Percentiles rank a stretch among this genome's conserved stretches.
These are phyloP conservation scores for Hansenula anomala DNA, from an alignment of 1,139 yeast species.

Conservation along the genomic window DNA sequence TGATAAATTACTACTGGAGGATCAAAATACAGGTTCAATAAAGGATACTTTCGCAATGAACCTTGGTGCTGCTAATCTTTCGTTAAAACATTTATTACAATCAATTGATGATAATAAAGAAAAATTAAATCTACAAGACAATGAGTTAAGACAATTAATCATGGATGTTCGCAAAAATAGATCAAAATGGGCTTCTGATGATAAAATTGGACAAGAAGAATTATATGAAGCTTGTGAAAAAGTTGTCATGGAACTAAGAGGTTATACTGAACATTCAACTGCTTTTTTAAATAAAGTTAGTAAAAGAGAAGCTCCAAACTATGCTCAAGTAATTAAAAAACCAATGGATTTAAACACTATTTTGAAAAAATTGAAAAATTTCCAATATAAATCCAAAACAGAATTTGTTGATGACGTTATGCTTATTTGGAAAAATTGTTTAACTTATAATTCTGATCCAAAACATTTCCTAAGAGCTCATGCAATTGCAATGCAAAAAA, in stretches of 20 bases:
- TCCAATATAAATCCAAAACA: slow-evolving; percentile 76
- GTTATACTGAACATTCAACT: slow-evolving; percentile 94
- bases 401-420: slow-evolving; percentile 91
- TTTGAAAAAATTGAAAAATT: slow-evolving; percentile 76
- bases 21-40: slow-evolving; percentile 13
- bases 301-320: slow-evolving; percentile 96
- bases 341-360: slow-evolving; percentile 98
- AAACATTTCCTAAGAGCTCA: slow-evolving; percentile 86
- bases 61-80: slow-evolving; percentile 78
- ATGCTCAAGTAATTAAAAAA: slow-evolving; percentile 79
- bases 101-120: slow-evolving; percentile 79
- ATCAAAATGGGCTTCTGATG: slow-evolving; percentile 97
- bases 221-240: slow-evolving; percentile 95
- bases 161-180: slow-evolving; percentile 92
- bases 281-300: slow-evolving; percentile 93
- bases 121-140: slow-evolving; percentile 69
- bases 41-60: slow-evolving; percentile 34
- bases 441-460: slow-evolving; percentile 92
- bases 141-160: slow-evolving; percentile 77
- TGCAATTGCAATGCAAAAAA: slow-evolving; percentile 94
- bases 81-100: slow-evolving; percentile 74
- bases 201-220: slow-evolving; percentile 94
- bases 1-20: slow-evolving; percentile 60
- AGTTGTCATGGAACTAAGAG: slow-evolving; percentile 83
- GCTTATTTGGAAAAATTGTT: slow-evolving; percentile 94